Conservation (phyloP, 331 rosid species). For the Cucumis variabilis region DNA sequence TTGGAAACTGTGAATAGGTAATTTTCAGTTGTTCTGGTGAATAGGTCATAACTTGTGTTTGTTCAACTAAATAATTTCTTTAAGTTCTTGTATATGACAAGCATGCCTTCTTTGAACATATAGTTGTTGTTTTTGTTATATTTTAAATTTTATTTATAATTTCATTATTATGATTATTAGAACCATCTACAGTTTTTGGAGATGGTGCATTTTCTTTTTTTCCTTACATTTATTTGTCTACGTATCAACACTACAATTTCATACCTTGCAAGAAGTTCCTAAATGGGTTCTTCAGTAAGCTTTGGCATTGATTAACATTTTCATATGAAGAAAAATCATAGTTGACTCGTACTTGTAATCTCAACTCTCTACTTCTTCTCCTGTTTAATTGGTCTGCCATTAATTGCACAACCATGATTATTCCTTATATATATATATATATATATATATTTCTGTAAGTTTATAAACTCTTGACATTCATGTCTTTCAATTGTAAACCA, state of each 20-base stretch:
- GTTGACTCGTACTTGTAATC: neutral
- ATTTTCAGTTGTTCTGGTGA: conserved; percentile 3
- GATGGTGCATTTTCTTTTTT: neutral
- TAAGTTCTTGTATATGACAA: too few species aligned
- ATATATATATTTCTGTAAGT: too few species aligned
- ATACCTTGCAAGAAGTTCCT: conserved; percentile 85
- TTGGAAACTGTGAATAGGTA: conserved; percentile 99
- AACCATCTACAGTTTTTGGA: neutral
- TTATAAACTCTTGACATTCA: neutral
- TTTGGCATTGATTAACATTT: conserved; percentile 62
- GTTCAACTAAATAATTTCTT: neutral
- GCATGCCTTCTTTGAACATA: too few species aligned
- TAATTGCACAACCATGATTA: conserved; percentile 79
- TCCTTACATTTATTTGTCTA: conserved; percentile 25
- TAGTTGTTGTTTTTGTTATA: too few species aligned
- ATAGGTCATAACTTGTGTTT: neutral
- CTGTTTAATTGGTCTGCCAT: conserved; percentile 63
- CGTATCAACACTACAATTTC: conserved; percentile 57
- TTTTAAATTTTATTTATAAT: too few species aligned
- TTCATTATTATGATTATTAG: too few species aligned
- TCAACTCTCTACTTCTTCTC: conserved; percentile 25
- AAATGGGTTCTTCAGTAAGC: conserved; percentile 79
- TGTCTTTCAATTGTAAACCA: neutral
- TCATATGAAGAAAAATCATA: conserved; percentile 31
- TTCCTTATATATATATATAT: too few species aligned